Conservation (phyloP, 306 rosid species). For the Malus sylvestris region DNA sequence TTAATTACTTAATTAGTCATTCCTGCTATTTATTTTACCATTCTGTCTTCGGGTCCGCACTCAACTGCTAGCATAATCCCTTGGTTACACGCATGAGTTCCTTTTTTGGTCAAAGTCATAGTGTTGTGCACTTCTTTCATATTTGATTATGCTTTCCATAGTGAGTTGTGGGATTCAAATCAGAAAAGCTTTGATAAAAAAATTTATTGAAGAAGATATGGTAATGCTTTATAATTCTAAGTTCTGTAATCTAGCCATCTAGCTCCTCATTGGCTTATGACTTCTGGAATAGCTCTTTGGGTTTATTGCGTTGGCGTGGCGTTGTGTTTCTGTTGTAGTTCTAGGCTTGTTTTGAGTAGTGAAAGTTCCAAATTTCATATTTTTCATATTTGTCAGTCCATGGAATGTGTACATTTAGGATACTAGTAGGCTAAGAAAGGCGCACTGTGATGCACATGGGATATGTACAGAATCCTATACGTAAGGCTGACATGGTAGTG, state of each 20-base stretch:
- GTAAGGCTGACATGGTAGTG: not conserved
- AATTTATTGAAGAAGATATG: not conserved
- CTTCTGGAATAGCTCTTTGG: not conserved
- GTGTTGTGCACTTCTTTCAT: not conserved
- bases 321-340: not conserved
- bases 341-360: not conserved
- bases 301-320: not conserved
- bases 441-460: not conserved
- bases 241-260: not conserved
- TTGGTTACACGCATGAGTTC: not conserved
- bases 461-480: not conserved
- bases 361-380: not conserved
- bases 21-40: not conserved
- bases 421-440: not conserved
- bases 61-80: not conserved
- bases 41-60: not conserved
- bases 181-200: not conserved
- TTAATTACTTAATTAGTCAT: not conserved
- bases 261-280: not conserved
- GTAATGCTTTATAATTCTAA: not conserved
- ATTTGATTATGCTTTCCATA: not conserved
- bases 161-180: not conserved
- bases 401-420: not conserved
- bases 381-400: not conserved
- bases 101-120: not conserved